A percentile compares a stretch with the other conserved stretches of the same genome.
Conservation (phyloP, 176 grass and related monocot species). For the sorghum (Sorghum bicolor) region DNA sequence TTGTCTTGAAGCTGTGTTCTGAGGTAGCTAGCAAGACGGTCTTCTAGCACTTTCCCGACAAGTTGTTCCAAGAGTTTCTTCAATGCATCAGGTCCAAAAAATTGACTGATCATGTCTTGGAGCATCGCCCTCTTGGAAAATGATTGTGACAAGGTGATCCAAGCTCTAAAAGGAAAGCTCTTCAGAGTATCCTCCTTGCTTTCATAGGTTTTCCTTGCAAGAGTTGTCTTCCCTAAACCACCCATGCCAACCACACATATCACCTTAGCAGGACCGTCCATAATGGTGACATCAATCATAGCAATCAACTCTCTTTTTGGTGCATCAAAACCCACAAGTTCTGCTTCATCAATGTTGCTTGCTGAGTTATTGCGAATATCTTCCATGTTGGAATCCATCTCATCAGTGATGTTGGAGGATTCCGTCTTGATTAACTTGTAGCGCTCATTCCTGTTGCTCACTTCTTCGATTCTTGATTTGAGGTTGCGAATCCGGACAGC, state of each 20-base stretch:
- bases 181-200: not conserved
- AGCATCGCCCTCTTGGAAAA: not conserved
- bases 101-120: not conserved
- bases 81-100: not conserved
- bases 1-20: too few species aligned
- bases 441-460: not conserved
- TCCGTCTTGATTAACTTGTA: not conserved
- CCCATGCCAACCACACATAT: too few species aligned
- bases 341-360: not conserved
- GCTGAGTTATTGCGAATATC: not conserved
- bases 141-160: not conserved
- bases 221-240: not conserved
- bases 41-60: not conserved
- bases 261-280: too few species aligned
- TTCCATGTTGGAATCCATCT: not conserved
- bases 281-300: too few species aligned
- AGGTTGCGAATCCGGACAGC: not conserved
- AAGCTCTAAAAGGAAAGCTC: not conserved
- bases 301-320: too few species aligned
- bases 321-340: not conserved
- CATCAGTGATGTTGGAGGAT: not conserved
- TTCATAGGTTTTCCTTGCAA: not conserved
- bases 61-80: not conserved
- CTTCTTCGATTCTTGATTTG: not conserved
- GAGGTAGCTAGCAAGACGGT: not conserved